These are phyloP conservation scores for Phytophthora pisi DNA, from an alignment of 352 stramenopile species.

Conservation along the genomic window DNA sequence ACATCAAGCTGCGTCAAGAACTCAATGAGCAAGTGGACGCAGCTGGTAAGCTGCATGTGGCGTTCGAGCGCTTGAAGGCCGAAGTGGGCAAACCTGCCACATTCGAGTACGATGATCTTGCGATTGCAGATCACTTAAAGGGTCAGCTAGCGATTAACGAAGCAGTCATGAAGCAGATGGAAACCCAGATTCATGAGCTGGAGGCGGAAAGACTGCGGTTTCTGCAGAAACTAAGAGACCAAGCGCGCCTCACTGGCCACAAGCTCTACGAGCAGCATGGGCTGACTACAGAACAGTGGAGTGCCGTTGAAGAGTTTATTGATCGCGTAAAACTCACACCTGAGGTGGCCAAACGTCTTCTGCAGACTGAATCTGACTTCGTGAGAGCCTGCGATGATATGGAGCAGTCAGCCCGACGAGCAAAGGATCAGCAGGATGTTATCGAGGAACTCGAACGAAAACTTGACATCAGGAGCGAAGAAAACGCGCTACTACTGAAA, in stretches of 20 bases:
- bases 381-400: constrained; percentile 1
- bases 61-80: constrained; percentile 66
- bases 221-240: constrained; percentile 61
- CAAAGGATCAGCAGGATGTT: constrained; percentile 15
- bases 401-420: constrained; percentile 3
- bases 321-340: constrained; percentile 63
- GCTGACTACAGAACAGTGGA: constrained; percentile 61
- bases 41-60: constrained; percentile 53
- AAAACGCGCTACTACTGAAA: constrained; percentile 39
- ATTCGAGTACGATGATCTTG: constrained; percentile 72
- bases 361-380: constrained; percentile 18
- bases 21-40: constrained; percentile 71
- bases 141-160: constrained; percentile 62
- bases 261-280: constrained; percentile 67
- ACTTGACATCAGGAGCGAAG: constrained; percentile 27
- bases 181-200: constrained; percentile 66
- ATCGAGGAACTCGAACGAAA: constrained; percentile 27
- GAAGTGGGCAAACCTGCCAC: constrained; percentile 49
- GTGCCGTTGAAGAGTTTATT: constrained; percentile 71
- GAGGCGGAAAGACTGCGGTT: constrained; percentile 66
- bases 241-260: constrained; percentile 49
- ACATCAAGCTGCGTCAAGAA: constrained; percentile 60
- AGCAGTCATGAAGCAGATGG: constrained; percentile 62
- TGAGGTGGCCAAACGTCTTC: constrained; percentile 53
- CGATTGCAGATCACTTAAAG: constrained; percentile 55